Base-by-base conservation (phyloP, 2,329 filamentous ascomycete genomes). In the Byssochlamys sp. region DNA sequence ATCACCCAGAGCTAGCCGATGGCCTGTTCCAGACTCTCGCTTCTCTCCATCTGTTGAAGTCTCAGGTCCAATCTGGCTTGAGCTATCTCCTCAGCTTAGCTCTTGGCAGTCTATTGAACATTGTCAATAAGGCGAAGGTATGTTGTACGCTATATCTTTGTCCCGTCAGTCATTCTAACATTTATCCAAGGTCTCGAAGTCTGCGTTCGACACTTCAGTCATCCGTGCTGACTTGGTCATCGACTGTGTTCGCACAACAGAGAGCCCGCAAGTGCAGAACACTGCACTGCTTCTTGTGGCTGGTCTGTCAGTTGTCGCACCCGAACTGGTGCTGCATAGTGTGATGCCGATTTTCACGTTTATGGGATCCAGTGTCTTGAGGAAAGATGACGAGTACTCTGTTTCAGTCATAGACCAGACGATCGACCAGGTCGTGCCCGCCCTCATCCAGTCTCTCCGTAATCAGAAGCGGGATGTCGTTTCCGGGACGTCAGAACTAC, bases 271-370 rank as follows among this genome's bases (percentile, higher is more conserved):
- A 62, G 91, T 99, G 5, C 95, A 97, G 70, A 96, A 95, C 68
- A 86, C 88, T 4, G 91, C 94, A 3, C 80, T 99, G 12, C 82
- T 97, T 7, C 79, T 99, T 27, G 89, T 97, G 58, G 91, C 92
- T 26, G 88, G 86, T 57, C 80, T 99, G 48, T 92, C 94, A 25
- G 87, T 87, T 45, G 89, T 91, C 63, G 90, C 90, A 0, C 94
- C 95, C 0, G 91, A 96, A 70, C 78, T 95, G 53, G 90, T 99
- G 2, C 80, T 99, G 58, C 92, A 99, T 74, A 96, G 91, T 65
- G 90, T 99, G 56, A 99, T 99, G 94, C 94, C 94, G 11, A 92
- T 99, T 55, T 99, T 99, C 75, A 97, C 94, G 0, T 96, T 97
- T 70, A 96, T 97, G 87, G 91, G 92, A 49, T 88, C 87, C 50